Conservation (phyloP, 1,284 basidiomycete genomes). For the Porogramme epimiltina region DNA sequence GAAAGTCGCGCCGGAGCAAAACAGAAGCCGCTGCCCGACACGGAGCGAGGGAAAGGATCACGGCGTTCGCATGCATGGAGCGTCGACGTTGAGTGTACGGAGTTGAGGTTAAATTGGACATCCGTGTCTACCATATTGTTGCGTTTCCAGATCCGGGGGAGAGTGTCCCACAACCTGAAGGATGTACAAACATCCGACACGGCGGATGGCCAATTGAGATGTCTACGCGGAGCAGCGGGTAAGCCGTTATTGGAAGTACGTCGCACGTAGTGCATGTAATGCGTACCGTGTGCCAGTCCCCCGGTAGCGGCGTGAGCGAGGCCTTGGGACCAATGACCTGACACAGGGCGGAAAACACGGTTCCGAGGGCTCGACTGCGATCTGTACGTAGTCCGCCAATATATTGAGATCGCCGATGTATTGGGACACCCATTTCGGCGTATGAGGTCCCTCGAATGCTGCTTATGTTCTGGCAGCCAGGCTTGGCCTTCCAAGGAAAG, state of each 20-base stretch:
- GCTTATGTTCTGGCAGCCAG: too few species aligned
- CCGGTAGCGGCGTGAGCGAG: background rate
- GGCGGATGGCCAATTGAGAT: too few species aligned
- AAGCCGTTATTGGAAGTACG: background rate
- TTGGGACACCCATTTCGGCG: too few species aligned
- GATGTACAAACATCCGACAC: too few species aligned
- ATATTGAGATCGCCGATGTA: too few species aligned
- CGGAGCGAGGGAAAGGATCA: background rate
- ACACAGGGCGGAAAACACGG: background rate
- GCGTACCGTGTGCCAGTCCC: background rate
- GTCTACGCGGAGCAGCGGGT: too few species aligned
- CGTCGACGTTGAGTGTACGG: background rate
- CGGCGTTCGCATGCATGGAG: background rate
- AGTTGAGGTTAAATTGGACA: background rate
- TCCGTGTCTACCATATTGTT: background rate
- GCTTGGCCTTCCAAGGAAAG: too few species aligned
- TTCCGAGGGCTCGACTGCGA: background rate
- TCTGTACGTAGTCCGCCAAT: too few species aligned
- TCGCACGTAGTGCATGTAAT: conserved; percentile 1
- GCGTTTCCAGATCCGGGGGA: background rate
- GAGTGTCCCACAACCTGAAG: background rate
- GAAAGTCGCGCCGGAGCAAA: too few species aligned
- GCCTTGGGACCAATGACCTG: background rate
- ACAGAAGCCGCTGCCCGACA: background rate
- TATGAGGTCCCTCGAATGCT: too few species aligned